phyloP scores from a whole-genome alignment of 1,284 basidiomycete species.

The Sparassis latifolia region DNA sequence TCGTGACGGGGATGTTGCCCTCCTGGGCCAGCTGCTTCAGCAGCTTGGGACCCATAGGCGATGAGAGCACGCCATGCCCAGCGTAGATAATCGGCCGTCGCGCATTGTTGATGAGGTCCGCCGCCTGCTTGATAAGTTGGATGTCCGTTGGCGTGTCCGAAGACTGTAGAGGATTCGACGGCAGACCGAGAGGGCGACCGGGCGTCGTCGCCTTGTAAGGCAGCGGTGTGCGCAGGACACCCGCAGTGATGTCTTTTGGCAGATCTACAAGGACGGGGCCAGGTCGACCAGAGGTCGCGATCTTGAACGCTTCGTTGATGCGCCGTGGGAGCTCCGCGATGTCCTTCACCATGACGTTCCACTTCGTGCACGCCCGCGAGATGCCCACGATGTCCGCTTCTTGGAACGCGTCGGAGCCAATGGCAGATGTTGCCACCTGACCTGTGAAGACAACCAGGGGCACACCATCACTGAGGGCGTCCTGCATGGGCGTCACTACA shows the following conservation, averaged over 20 bases:
- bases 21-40: constrained; percentile 77
- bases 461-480: constrained; percentile 91
- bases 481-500: constrained; percentile 97
- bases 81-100: constrained; percentile 93
- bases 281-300: constrained; percentile 93
- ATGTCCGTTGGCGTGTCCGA: constrained; percentile 53
- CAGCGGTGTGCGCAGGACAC: constrained; percentile 81
- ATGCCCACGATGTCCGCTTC: constrained; percentile 97
- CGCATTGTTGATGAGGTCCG: constrained; percentile 86
- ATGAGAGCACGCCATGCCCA: constrained; percentile 86
- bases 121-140: constrained; percentile 74
- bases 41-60: constrained; percentile 78
- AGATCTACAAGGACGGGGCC: constrained; percentile 97
- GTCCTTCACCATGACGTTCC: constrained; percentile 99
- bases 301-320: constrained; percentile 99
- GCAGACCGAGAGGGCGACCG: constrained; percentile 72
- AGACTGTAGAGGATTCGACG: constrained; percentile 64
- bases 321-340: constrained; percentile 90
- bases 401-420: constrained; percentile 97
- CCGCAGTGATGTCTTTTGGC: constrained; percentile 96
- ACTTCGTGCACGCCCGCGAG: constrained; percentile 95
- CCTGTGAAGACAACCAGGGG: constrained; percentile 95
- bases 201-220: constrained; percentile 88
- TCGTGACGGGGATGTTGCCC: constrained; percentile 95
- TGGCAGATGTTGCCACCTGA: constrained; percentile 96